These are phyloP conservation scores for Saprolegnia diclina DNA, from an alignment of 352 stramenopile genomes.

Conservation along the genomic window DNA sequence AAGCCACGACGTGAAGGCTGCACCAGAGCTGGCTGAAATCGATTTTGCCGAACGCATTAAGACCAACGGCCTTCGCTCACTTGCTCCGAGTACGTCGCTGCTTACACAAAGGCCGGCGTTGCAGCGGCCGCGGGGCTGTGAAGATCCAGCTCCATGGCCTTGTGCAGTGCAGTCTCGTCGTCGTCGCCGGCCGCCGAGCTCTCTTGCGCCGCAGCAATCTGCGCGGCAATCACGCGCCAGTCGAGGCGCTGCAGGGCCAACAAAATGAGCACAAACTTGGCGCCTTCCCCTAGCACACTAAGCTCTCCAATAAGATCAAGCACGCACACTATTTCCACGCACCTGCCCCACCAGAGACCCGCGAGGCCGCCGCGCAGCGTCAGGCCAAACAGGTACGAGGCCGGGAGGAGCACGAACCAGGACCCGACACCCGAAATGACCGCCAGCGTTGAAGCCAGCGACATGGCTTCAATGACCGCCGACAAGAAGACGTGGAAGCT, in stretches of 20 bases:
- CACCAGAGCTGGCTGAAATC: too few relatives aligned
- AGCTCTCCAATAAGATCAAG: too few relatives aligned
- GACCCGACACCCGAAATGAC: slow-evolving; percentile 57
- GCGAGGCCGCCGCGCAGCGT: slow-evolving; percentile 42
- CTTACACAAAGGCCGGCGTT: too few relatives aligned
- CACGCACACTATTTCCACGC: neutral
- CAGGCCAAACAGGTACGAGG: slow-evolving; percentile 54
- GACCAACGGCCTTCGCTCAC: too few relatives aligned
- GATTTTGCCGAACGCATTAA: too few relatives aligned
- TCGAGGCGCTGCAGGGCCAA: slow-evolving; percentile 52
- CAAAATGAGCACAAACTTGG: slow-evolving; percentile 63
- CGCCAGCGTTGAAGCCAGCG: slow-evolving; percentile 57
- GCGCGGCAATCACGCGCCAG: slow-evolving; percentile 57
- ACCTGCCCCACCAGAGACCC: slow-evolving; percentile 68
- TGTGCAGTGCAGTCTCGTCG: neutral
- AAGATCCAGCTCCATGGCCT: neutral
- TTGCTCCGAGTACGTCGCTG: too few relatives aligned
- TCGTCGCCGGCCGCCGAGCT: neutral
- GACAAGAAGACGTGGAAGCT: slow-evolving; percentile 71
- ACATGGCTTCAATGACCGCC: slow-evolving; percentile 74
- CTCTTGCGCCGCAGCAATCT: neutral
- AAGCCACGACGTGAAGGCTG: too few relatives aligned
- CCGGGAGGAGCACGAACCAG: slow-evolving; percentile 62
- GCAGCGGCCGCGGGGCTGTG: slow-evolving; percentile 14
- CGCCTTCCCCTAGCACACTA: slow-evolving; percentile 50